Percentiles rank a stretch among this genome's conserved stretches.
phyloP scores from a whole-genome alignment of 1,284 basidiomycete genomes.

The Ustilago bromivora region DNA sequence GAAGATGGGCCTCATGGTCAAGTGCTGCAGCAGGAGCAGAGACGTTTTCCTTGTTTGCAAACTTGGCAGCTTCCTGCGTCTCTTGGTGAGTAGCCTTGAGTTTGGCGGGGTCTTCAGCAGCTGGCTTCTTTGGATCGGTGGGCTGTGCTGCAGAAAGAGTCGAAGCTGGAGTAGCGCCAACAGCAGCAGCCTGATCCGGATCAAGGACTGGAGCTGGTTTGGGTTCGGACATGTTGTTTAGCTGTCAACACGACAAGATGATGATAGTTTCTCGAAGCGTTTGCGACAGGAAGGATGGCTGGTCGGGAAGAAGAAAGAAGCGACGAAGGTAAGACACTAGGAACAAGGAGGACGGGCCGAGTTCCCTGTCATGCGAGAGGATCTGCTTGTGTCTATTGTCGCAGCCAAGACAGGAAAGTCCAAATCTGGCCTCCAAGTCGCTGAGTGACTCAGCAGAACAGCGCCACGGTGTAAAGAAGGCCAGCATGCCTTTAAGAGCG shows the following conservation, averaged over 20 bases:
- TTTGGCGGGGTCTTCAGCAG: conserved; percentile 25
- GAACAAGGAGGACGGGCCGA: background rate
- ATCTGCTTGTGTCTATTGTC: background rate
- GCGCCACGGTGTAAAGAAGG: background rate
- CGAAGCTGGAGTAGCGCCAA: conserved; percentile 9
- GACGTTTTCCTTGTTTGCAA: conserved; percentile 26
- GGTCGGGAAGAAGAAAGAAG: conserved; percentile 1
- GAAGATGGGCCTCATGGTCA: conserved; percentile 47
- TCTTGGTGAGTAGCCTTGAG: conserved; percentile 14
- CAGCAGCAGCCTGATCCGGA: conserved; percentile 47
- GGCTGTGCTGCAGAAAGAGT: conserved; percentile 26
- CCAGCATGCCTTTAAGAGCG: background rate
- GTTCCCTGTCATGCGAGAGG: background rate
- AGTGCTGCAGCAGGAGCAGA: conserved; percentile 29
- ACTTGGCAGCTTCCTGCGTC: conserved; percentile 30
- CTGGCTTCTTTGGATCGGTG: conserved; percentile 20
- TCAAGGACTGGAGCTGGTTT: conserved; percentile 39
- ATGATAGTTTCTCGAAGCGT: background rate
- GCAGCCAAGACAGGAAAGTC: background rate
- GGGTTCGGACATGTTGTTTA: background rate
- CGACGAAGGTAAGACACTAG: background rate
- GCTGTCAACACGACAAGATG: conserved; percentile 1
- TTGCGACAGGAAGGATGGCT: background rate
- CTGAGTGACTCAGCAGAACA: conserved; percentile 19
- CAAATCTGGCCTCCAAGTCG: background rate